Conservation (phyloP, 768 basidiomycete species). For the Pisolithus albus region DNA sequence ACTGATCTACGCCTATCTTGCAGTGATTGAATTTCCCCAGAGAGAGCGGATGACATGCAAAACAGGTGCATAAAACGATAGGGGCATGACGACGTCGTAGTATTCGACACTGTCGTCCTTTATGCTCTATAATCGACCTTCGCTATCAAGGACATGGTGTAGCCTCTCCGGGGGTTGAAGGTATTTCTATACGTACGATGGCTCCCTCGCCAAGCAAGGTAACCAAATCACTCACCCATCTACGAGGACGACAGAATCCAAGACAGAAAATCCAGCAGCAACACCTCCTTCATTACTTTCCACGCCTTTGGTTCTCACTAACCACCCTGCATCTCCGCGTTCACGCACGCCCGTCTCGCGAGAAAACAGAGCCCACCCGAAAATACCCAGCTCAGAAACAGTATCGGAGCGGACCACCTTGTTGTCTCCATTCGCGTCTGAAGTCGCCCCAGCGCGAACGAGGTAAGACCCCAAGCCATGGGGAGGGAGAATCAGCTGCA, state of each 20-base stretch:
- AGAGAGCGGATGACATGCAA: no score
- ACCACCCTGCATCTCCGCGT: constrained; percentile 71
- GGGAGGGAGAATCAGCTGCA: constrained; percentile 87
- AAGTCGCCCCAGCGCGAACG: constrained; percentile 52
- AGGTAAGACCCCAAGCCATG: constrained; percentile 62
- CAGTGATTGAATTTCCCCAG: no score
- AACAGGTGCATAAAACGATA: no score
- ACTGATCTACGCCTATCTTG: no score
- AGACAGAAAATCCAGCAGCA: constrained; percentile 72
- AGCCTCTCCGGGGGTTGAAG: no score
- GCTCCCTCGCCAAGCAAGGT: no score
- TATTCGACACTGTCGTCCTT: no score
- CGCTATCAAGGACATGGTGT: no score
- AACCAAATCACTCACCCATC: constrained; percentile 5
- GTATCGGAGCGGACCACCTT: constrained; percentile 54
- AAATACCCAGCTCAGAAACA: constrained; percentile 87
- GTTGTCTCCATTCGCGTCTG: neutral
- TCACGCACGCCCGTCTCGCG: constrained; percentile 33
- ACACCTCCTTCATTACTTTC: constrained; percentile 92
- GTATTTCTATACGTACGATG: no score
- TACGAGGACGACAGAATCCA: constrained; percentile 66
- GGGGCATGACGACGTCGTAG: no score
- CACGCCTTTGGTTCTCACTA: constrained; percentile 84
- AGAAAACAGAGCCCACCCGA: constrained; percentile 81
- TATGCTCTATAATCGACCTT: no score